A percentile compares a stretch with the other conserved stretches of the same genome.
Conservation (phyloP, 2,329 filamentous ascomycete genomes). For the Juglanconis oblonga region DNA sequence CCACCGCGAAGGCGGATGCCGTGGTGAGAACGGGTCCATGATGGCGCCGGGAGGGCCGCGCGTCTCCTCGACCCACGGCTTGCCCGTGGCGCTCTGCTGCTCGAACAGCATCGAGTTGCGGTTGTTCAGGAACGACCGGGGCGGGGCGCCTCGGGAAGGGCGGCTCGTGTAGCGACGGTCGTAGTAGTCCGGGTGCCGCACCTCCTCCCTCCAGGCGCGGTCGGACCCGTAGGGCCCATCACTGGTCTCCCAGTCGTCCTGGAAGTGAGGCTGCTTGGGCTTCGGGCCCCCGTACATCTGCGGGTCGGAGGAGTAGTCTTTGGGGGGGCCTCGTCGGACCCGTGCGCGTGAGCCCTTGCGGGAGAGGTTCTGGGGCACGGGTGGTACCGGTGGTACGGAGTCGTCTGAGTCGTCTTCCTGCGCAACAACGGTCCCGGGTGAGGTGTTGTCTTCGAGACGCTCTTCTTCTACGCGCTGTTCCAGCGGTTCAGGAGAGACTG, state of each 20-base stretch:
- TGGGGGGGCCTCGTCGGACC: neutral
- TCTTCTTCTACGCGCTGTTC: slow-evolving; percentile 4
- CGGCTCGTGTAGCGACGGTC: slow-evolving; percentile 5
- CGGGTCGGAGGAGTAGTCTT: slow-evolving; percentile 8
- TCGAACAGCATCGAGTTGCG: neutral
- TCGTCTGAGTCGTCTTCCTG: slow-evolving; percentile 12
- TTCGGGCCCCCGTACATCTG: slow-evolving; percentile 3
- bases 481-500: neutral
- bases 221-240: slow-evolving; percentile 10
- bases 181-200: slow-evolving; percentile 8
- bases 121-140: slow-evolving; percentile 10
- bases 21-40: slow-evolving; percentile 6
- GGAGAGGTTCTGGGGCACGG: slow-evolving; percentile 1
- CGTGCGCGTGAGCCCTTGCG: slow-evolving; percentile 6
- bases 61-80: slow-evolving; percentile 10
- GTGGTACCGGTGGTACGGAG: slow-evolving; percentile 4
- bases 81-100: slow-evolving; percentile 2
- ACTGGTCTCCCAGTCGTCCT: neutral
- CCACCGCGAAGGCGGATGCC: slow-evolving; percentile 3
- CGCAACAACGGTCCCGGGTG: slow-evolving; percentile 4
- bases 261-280: slow-evolving; percentile 6
- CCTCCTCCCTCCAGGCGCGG: slow-evolving; percentile 15
- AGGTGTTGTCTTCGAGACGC: neutral
- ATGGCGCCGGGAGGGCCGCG: neutral
- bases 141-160: slow-evolving; percentile 1